A percentile compares a stretch with the other conserved stretches of the same genome.
Evolutionary conservation across 495 filamentous ascomycete species (phyloP).

Genomic region (Jackrogersella multiformis): DNA sequence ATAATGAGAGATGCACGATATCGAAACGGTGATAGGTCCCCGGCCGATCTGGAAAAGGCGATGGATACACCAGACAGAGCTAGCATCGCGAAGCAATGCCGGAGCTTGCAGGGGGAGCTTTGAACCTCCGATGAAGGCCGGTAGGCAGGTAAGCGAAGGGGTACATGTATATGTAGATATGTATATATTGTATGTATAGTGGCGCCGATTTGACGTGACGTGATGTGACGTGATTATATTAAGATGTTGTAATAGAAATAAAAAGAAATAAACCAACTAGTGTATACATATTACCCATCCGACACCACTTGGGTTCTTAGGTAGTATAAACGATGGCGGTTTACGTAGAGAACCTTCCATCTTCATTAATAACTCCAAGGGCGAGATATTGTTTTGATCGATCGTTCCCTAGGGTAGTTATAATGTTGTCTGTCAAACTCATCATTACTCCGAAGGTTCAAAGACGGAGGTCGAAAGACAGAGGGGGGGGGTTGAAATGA

Average conservation of each 20-base stretch:
- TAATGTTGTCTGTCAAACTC: background rate
- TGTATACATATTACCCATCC: conserved; percentile 32
- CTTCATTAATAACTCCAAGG: conserved; percentile 8
- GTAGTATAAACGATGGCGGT: background rate
- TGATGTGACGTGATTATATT: conserved; percentile 40
- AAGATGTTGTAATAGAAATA: background rate
- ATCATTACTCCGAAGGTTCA: conserved; percentile 23
- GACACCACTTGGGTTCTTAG: background rate
- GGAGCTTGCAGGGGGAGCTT: conserved; percentile 36
- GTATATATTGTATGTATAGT: too few relatives aligned
- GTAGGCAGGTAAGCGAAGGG: conserved; percentile 24
- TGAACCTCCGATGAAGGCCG: conserved; percentile 34
- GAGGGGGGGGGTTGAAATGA: background rate
- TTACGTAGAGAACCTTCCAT: background rate
- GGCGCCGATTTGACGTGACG: conserved; percentile 41
- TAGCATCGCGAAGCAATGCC: conserved; percentile 36
- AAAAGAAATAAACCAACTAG: too few relatives aligned
- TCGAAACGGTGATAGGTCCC: conserved; percentile 24
- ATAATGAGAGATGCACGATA: conserved; percentile 22
- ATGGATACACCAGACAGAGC: conserved; percentile 21
- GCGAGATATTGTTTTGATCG: conserved; percentile 9
- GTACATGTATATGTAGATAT: too few relatives aligned
- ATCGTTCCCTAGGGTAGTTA: background rate
- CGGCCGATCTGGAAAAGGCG: conserved; percentile 31
- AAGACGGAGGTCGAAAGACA: background rate